These are phyloP conservation scores for Penicillium sp. DNA, from an alignment of 2,329 filamentous ascomycete genomes.

Conservation along the genomic window DNA sequence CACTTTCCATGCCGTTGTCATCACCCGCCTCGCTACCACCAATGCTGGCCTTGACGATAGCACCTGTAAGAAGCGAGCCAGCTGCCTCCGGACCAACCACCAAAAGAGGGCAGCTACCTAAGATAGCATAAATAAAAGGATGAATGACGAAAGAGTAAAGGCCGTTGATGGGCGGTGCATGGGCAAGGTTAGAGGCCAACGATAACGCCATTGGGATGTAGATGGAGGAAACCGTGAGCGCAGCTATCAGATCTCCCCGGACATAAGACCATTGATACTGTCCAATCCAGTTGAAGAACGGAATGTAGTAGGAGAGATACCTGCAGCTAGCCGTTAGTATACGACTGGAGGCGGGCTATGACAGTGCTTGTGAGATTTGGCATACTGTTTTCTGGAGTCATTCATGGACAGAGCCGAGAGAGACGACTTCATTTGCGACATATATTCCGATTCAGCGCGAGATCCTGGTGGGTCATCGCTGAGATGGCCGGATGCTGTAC, in stretches of 20 bases:
- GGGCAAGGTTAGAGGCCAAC: slow-evolving; percentile 85
- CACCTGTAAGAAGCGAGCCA: slow-evolving; percentile 84
- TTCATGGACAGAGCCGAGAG: slow-evolving; percentile 71
- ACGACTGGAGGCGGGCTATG: not conserved
- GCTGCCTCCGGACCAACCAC: slow-evolving; percentile 93
- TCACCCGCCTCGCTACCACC: slow-evolving; percentile 64
- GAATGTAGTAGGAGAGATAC: slow-evolving; percentile 92
- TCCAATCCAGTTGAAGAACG: slow-evolving; percentile 82
- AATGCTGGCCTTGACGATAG: slow-evolving; percentile 76
- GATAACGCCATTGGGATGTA: slow-evolving; percentile 97
- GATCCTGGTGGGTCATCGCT: slow-evolving; percentile 40
- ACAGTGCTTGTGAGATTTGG: slow-evolving; percentile 8
- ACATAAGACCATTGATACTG: slow-evolving; percentile 83
- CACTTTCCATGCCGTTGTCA: slow-evolving; percentile 69
- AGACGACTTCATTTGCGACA: slow-evolving; percentile 69
- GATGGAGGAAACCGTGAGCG: slow-evolving; percentile 95
- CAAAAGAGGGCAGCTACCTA: slow-evolving; percentile 91
- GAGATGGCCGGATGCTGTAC: slow-evolving; percentile 21
- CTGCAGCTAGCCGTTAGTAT: slow-evolving; percentile 42
- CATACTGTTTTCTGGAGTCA: slow-evolving; percentile 71
- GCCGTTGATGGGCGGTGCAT: slow-evolving; percentile 89
- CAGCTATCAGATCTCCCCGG: slow-evolving; percentile 80
- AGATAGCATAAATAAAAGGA: slow-evolving; percentile 82
- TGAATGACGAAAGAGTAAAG: slow-evolving; percentile 93
- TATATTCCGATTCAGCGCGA: slow-evolving; percentile 58